phyloP scores from a whole-genome alignment of 2,329 filamentous ascomycete species.

The Cucurbitaria berberidis region DNA sequence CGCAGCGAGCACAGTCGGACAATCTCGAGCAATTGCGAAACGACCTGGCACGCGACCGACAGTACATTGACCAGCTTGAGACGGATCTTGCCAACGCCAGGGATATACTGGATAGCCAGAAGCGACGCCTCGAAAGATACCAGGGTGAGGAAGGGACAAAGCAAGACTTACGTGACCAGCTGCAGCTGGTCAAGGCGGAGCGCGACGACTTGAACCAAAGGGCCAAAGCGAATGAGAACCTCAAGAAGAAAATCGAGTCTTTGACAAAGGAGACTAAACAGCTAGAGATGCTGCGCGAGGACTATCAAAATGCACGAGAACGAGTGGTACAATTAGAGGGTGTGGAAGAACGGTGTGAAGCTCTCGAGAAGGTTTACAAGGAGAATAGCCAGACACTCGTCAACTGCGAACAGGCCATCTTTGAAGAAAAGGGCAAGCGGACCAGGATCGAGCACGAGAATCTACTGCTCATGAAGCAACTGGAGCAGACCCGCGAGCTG shows the following conservation, averaged over 20 bases:
- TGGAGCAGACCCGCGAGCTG: conserved; percentile 55
- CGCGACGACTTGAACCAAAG: conserved; percentile 58
- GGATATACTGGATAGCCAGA: conserved; percentile 53
- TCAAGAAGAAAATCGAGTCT: conserved; percentile 60
- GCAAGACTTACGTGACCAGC: conserved; percentile 57
- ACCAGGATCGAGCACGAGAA: conserved; percentile 58
- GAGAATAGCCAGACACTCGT: conserved; percentile 58
- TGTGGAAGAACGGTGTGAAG: conserved; percentile 52
- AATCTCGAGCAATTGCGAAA: conserved; percentile 52
- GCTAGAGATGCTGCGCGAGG: conserved; percentile 52
- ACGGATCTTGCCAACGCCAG: conserved; percentile 53
- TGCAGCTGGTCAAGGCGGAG: conserved; percentile 57
- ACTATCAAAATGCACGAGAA: conserved; percentile 54
- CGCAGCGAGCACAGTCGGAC: conserved; percentile 49
- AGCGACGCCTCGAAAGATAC: conserved; percentile 53
- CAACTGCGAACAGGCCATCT: conserved; percentile 59
- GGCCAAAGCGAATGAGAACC: conserved; percentile 59
- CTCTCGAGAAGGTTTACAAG: conserved; percentile 58
- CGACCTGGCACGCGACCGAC: conserved; percentile 53
- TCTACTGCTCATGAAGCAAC: conserved; percentile 53
- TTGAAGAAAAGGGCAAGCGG: conserved; percentile 56
- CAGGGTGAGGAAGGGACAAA: conserved; percentile 52
- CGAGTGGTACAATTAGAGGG: conserved; percentile 53
- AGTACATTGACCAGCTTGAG: conserved; percentile 59
- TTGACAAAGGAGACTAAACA: conserved; percentile 56